These are phyloP conservation scores for Nicotiana obtusifolia DNA, from an alignment of 257 asterid species.

Conservation along the genomic window DNA sequence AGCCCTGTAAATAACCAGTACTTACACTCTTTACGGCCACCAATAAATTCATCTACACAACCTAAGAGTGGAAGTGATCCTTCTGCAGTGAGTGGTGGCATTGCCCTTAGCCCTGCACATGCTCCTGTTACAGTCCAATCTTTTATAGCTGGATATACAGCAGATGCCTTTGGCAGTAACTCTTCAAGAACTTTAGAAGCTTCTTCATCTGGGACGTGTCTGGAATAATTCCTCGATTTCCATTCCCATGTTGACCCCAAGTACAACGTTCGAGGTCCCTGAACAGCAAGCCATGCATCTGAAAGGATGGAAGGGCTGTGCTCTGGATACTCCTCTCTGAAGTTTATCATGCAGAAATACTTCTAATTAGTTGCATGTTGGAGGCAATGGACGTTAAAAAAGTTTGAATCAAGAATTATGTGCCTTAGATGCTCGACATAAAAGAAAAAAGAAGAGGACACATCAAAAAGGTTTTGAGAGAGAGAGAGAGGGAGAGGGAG, in stretches of 20 bases:
- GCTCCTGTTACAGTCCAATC: conserved; percentile 55
- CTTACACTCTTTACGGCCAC: conserved; percentile 32
- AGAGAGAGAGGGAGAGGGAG: neutral
- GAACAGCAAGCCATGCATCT: conserved; percentile 88
- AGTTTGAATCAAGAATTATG: neutral
- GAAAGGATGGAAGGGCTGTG: conserved; percentile 78
- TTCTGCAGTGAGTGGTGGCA: conserved; percentile 71
- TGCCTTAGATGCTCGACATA: neutral
- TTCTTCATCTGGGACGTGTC: conserved; percentile 52
- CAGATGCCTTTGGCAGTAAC: conserved; percentile 64
- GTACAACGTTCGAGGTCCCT: conserved; percentile 51
- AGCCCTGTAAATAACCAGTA: conserved; percentile 91
- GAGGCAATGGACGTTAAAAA: conserved; percentile 3
- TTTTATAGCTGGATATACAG: conserved; percentile 57
- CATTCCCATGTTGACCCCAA: conserved; percentile 97
- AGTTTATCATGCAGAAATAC: conserved; percentile 5
- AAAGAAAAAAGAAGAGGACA: neutral
- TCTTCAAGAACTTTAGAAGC: conserved; percentile 48
- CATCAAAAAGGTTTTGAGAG: neutral
- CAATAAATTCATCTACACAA: conserved; percentile 47
- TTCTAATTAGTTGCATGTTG: neutral
- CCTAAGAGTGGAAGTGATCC: conserved; percentile 90
- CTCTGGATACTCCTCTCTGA: conserved; percentile 62
- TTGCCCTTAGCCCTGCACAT: conserved; percentile 80
- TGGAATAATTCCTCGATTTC: conserved; percentile 62